Conservation (phyloP, 192 early-diverging fungal genomes). For the Entophlyctis luteolus region DNA sequence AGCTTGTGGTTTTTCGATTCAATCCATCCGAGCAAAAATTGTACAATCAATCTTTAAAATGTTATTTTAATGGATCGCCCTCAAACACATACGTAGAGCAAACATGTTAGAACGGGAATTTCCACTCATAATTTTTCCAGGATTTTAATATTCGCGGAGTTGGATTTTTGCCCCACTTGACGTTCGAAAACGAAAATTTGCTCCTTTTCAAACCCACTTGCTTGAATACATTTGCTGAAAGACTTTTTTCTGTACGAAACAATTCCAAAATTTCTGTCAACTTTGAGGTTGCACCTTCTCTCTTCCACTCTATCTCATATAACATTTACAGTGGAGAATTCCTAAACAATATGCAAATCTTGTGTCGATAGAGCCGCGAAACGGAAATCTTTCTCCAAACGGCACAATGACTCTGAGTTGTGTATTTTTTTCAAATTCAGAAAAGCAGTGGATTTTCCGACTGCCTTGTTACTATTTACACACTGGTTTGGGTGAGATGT, state of each 20-base stretch:
- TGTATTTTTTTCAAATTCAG: conserved; percentile 42
- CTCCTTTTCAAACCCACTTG: conserved; percentile 51
- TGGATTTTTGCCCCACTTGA: conserved; percentile 45
- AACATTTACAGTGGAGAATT: conserved; percentile 43
- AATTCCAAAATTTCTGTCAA: conserved; percentile 43
- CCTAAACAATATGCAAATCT: conserved; percentile 43
- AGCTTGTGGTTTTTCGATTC: conserved; percentile 52
- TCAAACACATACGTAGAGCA: conserved; percentile 35
- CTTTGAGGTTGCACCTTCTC: conserved; percentile 35
- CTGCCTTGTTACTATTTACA: conserved; percentile 51
- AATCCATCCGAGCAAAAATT: conserved; percentile 43
- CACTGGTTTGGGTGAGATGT: conserved; percentile 20
- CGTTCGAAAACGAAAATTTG: conserved; percentile 43
- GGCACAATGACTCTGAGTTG: conserved; percentile 31
- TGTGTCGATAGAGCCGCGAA: conserved; percentile 42
- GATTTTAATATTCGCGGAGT: conserved; percentile 45
- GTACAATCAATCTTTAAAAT: conserved; percentile 50
- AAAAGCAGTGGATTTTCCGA: conserved; percentile 41
- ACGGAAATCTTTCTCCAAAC: conserved; percentile 38
- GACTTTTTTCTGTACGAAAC: conserved; percentile 39
- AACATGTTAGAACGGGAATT: not conserved
- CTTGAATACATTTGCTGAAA: conserved; percentile 37
- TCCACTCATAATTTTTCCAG: conserved; percentile 13
- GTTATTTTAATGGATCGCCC: conserved; percentile 43
- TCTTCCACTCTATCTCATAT: not conserved